Conservation (phyloP, 768 basidiomycete genomes). For the Boletus huronensis region DNA sequence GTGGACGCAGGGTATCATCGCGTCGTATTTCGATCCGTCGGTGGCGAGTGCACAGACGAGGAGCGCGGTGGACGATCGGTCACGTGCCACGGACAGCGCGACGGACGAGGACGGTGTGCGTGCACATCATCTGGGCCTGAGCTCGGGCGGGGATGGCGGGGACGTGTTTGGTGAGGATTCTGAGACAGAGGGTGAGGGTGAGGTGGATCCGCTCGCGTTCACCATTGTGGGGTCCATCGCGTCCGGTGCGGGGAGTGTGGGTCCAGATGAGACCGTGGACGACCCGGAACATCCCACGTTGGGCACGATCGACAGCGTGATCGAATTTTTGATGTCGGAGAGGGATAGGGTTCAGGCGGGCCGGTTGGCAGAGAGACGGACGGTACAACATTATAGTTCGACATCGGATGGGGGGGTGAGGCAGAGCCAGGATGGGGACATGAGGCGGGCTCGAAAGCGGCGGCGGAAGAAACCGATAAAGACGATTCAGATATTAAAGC, state of each 20-base stretch:
- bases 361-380: conserved; percentile 27
- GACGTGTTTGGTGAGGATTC: conserved; percentile 19
- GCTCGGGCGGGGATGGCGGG: conserved; percentile 3
- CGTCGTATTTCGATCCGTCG: conserved; percentile 49
- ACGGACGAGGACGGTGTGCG: conserved; percentile 14
- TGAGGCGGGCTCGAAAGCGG: conserved; percentile 37
- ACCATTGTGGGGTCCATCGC: conserved; percentile 27
- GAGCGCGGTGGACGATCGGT: conserved; percentile 27
- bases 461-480: conserved; percentile 35
- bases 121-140: neutral
- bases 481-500: conserved; percentile 29
- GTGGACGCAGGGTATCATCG: conserved; percentile 58
- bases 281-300: conserved; percentile 56
- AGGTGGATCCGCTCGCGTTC: conserved; percentile 25
- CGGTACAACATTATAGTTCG: conserved; percentile 28
- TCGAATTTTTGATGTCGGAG: conserved; percentile 74
- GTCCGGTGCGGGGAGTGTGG: conserved; percentile 22
- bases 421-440: conserved; percentile 38
- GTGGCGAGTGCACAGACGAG: conserved; percentile 26
- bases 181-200: conserved; percentile 42
- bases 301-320: conserved; percentile 67
- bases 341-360: conserved; percentile 54
- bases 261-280: conserved; percentile 20
- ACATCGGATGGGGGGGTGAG: conserved; percentile 37
- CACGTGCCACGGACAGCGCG: conserved; percentile 21